Evolutionary conservation across 345 rosid genomes (phyloP), one percentile per base, ranked within the genome.

Genomic region (Eutrema heterophyllum): DNA sequence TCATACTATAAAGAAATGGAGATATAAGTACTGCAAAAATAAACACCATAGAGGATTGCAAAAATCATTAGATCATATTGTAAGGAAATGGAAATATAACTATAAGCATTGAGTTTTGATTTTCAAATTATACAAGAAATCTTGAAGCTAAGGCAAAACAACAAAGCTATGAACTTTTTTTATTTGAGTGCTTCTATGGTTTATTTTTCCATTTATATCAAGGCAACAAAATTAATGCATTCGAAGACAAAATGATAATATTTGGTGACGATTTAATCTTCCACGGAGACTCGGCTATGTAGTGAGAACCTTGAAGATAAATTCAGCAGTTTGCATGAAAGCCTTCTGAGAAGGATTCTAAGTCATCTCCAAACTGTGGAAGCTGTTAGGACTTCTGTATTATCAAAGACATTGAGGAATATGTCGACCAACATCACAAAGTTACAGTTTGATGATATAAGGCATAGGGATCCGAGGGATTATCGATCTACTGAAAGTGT

Each of bases 371-470:
- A 52, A 55, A 73, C 70, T 35, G 50, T 21, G 0, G 78, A 73
- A 45, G 78, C 78, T 32, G 72, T 73, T 73, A 56, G 51, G 9
- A 65, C 59, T 5, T 62, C 44, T 63, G 76, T 72, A 8, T 52
- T 72, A 21, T 62, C 76, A 29, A 72, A 53, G 58, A 3, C 61
- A 40, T 72, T 69, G 76, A 72, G 36, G 56, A 30, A 40, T 5
- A 12, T 21, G 15, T 60, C 68, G 52, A 71, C 62, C 49, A 72
- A 13, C 48, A 43, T 72, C 39, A 72, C 69, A 27, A 62, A 62
- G 11, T 39, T 72, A 61, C 24, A 30, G 32, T 72, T 72, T 39
- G 76, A 62, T 51, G 76, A 62, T 62, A 0, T 1, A 8, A 50
- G 1, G 21, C 62, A 18, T 11, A 51, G 69, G 45, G 76, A 52